Conservation (phyloP, 805 yeast genomes). For the Lachancea fermentati region DNA sequence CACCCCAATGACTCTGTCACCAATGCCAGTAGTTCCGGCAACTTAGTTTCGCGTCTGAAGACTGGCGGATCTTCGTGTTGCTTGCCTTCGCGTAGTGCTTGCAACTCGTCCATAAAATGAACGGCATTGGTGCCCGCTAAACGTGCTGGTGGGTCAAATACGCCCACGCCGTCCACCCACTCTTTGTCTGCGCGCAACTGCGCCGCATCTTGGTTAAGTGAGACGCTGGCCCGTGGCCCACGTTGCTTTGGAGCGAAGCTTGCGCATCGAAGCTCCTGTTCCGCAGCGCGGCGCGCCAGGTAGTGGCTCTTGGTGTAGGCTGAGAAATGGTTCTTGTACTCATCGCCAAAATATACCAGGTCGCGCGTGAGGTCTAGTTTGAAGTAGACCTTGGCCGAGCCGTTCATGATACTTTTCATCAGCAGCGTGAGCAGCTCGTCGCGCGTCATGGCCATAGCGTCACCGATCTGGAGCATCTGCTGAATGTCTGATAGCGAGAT, state of each 20-base stretch:
- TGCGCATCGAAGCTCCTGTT: neutral
- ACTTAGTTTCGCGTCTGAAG: neutral
- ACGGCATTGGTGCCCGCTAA: constrained; percentile 7
- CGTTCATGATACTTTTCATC: constrained; percentile 27
- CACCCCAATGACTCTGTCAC: neutral
- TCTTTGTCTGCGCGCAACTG: constrained; percentile 9
- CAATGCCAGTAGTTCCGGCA: neutral
- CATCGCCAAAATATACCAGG: constrained; percentile 26
- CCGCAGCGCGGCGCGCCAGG: neutral
- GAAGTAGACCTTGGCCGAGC: constrained; percentile 23
- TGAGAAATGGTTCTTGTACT: constrained; percentile 14
- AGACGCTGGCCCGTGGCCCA: neutral
- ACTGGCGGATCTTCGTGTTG: neutral
- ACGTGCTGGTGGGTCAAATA: constrained; percentile 16
- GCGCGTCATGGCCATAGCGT: constrained; percentile 11
- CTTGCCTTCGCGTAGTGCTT: neutral
- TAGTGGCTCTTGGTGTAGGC: neutral
- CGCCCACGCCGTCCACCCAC: constrained; percentile 22
- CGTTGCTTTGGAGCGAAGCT: neutral
- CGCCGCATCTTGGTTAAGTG: neutral
- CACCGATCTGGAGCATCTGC: constrained; percentile 12
- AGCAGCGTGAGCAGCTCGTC: constrained; percentile 25
- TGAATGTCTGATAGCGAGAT: constrained; percentile 25
- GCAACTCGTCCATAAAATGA: constrained; percentile 9
- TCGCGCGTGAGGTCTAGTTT: constrained; percentile 27